Evolutionary conservation across 352 stramenopile species (phyloP), one percentile per base, ranked within the genome.

Genomic region (Globisporangium nunn): DNA sequence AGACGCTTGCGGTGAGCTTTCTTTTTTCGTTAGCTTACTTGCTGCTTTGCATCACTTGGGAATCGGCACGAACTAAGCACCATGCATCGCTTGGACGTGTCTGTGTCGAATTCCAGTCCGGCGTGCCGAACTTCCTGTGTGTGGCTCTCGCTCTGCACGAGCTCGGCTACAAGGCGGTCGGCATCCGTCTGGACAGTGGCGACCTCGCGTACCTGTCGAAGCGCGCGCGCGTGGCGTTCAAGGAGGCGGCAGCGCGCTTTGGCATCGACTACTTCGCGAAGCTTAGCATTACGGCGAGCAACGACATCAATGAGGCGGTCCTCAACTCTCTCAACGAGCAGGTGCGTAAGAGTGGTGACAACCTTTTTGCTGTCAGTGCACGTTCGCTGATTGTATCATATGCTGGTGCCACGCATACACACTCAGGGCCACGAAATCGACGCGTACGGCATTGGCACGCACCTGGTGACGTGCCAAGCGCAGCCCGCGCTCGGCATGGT

Each of bases 301-400:
- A 99, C 78, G 96, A 99, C 73, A 99, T 99, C 75, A 99, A 99
- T 74, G 97, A 99, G 74, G 75, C 91, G 0, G 88, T 98, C 7
- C 72, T 99, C 7, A 88, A 98, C 61, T 94, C 93, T 14, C 72
- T 99, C 4, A 96, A 96, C 57, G 88, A 98, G 66, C 81, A 98
- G 73, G 75, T 83, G 58, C 23, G 64, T 62, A 59, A 68, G 66
- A 58, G 57, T 72, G 11, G 46, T 50, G 43, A 23, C 23, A 23
- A 23, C 37, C 3, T 37, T 10, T 5, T 3, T 17, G 37, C 3
- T 43, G 7, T 43, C 7, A 10, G 11, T 17, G 11, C 37, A 12
- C 11, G 37, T 10, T 14, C 3, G 2, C 5, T 12, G 37, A 3
- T 43, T 43, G 37, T 10, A 43, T 12, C 37, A 12, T 43, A 5